phyloP scores from a whole-genome alignment of 2,329 filamentous ascomycete species.

The Camillea tinctor region DNA sequence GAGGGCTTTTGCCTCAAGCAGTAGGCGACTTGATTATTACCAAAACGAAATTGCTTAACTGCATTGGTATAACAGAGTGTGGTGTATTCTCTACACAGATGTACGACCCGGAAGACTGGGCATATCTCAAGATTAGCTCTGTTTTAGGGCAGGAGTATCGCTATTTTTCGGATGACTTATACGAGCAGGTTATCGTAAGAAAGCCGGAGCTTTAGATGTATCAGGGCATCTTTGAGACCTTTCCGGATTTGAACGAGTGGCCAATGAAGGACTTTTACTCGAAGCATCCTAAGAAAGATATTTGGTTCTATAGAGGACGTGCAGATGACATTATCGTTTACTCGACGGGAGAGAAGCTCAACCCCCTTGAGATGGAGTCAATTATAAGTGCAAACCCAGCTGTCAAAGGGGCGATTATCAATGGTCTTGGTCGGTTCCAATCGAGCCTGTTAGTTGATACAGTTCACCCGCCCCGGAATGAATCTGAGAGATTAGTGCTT shows the following conservation, averaged over 20 bases:
- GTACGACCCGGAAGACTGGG: constrained; percentile 30
- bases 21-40: constrained; percentile 30
- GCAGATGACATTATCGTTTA: constrained; percentile 35
- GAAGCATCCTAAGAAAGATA: constrained; percentile 33
- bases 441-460: constrained; percentile 28
- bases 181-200: constrained; percentile 34
- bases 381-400: constrained; percentile 29
- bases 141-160: constrained; percentile 19
- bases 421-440: constrained; percentile 31
- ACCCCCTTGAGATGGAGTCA: constrained; percentile 38
- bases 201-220: constrained; percentile 22
- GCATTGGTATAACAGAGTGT: constrained; percentile 34
- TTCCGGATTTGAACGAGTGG: constrained; percentile 39
- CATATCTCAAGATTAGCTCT: constrained; percentile 31
- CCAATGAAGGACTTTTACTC: constrained; percentile 41
- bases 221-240: constrained; percentile 41
- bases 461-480: neutral
- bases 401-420: constrained; percentile 33
- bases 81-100: constrained; percentile 18
- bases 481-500: constrained; percentile 7
- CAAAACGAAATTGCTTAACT: constrained; percentile 26
- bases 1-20: constrained; percentile 28
- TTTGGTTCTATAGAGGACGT: constrained; percentile 35
- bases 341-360: constrained; percentile 42
- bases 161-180: constrained; percentile 25